Percentiles rank a stretch among this genome's conserved stretches.
Conservation (phyloP, 495 filamentous ascomycete genomes). For the Aspergillus nidulans region DNA sequence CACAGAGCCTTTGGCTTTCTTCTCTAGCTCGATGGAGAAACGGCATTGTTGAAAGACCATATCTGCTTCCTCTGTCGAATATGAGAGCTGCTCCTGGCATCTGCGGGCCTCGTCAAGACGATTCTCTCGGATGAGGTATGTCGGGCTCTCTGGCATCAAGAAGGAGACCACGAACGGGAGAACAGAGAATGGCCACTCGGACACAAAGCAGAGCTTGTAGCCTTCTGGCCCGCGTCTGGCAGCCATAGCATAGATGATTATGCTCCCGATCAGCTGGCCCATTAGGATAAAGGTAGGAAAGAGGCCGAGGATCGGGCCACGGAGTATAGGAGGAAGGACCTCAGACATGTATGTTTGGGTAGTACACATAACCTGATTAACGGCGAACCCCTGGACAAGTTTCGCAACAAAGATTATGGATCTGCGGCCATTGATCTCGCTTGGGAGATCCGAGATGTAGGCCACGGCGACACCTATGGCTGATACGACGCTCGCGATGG, state of each 20-base stretch:
- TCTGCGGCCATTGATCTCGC: slow-evolving; percentile 24
- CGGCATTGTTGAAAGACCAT: slow-evolving; percentile 18
- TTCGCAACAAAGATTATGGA: slow-evolving; percentile 30
- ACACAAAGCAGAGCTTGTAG: slow-evolving; percentile 28
- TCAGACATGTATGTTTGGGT: slow-evolving; percentile 48
- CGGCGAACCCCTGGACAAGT: slow-evolving; percentile 36
- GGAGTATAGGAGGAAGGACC: slow-evolving; percentile 33
- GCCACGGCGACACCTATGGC: slow-evolving; percentile 35
- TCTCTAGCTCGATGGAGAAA: slow-evolving; percentile 22
- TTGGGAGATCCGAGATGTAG: slow-evolving; percentile 28
- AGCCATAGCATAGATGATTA: slow-evolving; percentile 33
- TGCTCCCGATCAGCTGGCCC: slow-evolving; percentile 40
- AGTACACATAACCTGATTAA: slow-evolving; percentile 38
- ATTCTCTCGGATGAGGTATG: slow-evolving; percentile 63
- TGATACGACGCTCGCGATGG: slow-evolving; percentile 30
- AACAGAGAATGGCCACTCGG: slow-evolving; percentile 34
- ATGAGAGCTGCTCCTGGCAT: slow-evolving; percentile 21
- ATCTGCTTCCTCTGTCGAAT: slow-evolving; percentile 1
- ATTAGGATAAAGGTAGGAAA: slow-evolving; percentile 43
- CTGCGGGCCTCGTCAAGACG: slow-evolving; percentile 57
- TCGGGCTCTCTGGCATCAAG: slow-evolving; percentile 72
- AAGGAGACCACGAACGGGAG: slow-evolving; percentile 58
- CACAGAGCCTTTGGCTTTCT: slow-evolving; percentile 11
- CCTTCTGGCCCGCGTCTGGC: slow-evolving; percentile 10
- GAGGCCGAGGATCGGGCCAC: slow-evolving; percentile 41